Evolutionary conservation across 2,329 filamentous ascomycete genomes (phyloP).

Genomic region (Neofusicoccum laricinum): DNA sequence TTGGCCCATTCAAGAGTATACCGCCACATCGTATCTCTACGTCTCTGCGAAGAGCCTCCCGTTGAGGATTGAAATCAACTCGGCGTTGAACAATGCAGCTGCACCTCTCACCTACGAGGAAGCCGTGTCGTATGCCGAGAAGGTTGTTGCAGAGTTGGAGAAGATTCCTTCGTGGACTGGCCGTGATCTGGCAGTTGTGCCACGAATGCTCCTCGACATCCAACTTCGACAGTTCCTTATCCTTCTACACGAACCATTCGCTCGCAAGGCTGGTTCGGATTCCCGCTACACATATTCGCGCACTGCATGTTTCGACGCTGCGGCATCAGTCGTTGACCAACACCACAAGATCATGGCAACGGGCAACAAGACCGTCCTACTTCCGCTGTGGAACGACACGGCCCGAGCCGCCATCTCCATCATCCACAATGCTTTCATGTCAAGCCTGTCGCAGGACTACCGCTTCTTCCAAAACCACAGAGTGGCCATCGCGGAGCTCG

Average conservation of each 20-base stretch:
- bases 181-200: constrained; percentile 20
- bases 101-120: constrained; percentile 30
- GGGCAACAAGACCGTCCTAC: not conserved
- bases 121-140: constrained; percentile 31
- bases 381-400: constrained; percentile 4
- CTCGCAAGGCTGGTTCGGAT: constrained; percentile 25
- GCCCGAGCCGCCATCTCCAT: constrained; percentile 6
- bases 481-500: constrained; percentile 26
- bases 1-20: constrained; percentile 28
- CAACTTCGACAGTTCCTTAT: constrained; percentile 35
- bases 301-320: constrained; percentile 28
- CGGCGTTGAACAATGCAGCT: constrained; percentile 32
- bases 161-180: constrained; percentile 15
- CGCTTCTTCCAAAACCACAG: constrained; percentile 27
- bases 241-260: constrained; percentile 34
- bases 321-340: constrained; percentile 25
- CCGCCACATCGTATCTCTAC: constrained; percentile 29
- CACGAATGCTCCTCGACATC: constrained; percentile 21
- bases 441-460: constrained; percentile 19
- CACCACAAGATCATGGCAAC: constrained; percentile 22
- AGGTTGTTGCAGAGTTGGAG: constrained; percentile 22
- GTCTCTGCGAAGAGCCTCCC: constrained; percentile 26
- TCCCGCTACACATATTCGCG: constrained; percentile 32
- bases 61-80: constrained; percentile 31
- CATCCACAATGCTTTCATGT: constrained; percentile 13